Evolutionary conservation across 169 alveolate genomes (phyloP), one percentile per base, ranked within the genome.

Genomic region (Babesia bigemina): DNA sequence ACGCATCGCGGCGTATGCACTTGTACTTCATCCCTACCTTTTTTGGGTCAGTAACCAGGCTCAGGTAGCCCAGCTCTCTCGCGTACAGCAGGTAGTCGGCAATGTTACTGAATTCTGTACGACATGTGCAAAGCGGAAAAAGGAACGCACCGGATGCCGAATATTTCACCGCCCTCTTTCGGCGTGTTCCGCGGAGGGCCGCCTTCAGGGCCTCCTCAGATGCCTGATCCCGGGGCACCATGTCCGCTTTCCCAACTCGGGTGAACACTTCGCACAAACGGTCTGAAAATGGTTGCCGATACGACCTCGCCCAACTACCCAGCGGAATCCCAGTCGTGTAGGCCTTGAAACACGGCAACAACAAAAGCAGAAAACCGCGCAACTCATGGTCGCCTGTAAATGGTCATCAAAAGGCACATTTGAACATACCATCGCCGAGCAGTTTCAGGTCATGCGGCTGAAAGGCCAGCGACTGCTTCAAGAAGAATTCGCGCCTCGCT

Each of bases 71-170:
- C 60, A 83, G 70, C 50, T 83, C 90, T 59, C 52, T 83, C 6
- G 90, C 90, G 28, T 83, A 83, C 19, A 74, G 22, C 50, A 83
- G 42, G 75, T 83, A 83, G 75, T 83, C 90, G 19, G 86, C 36
- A 22, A 83, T 29, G 75, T 33, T 39, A 8, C 22, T 59, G 67
- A 66, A 83, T 19, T 75, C 90, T 83, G 72, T 26, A 49, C 11
- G n/a, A 28, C 13, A 24, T 59, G 36, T n/a, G n/a, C 13, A 9
- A n/a, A 16, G 11, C 2, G 2, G 19, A 16, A 2, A 26, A 22
- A 4, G 14, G 9, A 24, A 19, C 77, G 3, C 12, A 83, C 86
- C 83, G 19, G 59, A 56, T 8, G 82, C 72, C 56, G 22, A 36
- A 45, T 39, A 33, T 28, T 69, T 83, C 13, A 73, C 71, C 16